phyloP scores from a whole-genome alignment of 345 rosid species.

The Eucalyptus cloeziana region DNA sequence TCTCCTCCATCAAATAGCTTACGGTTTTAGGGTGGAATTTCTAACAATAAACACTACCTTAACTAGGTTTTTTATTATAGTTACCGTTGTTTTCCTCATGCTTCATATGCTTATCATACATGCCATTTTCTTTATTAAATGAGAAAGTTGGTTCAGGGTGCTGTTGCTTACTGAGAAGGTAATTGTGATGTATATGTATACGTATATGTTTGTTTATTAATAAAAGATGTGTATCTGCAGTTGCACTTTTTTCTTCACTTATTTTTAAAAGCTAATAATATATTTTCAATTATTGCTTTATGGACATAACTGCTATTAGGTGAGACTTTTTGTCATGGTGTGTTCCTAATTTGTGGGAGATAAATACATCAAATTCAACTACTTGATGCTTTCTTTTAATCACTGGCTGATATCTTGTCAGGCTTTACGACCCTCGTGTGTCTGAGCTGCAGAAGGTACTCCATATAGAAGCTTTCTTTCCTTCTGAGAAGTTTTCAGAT shows the following conservation, averaged over 20 bases:
- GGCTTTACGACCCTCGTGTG: slow-evolving; percentile 91
- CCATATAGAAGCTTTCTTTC: slow-evolving; percentile 66
- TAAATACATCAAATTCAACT: not conserved
- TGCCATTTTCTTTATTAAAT: not conserved
- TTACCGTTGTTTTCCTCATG: not conserved
- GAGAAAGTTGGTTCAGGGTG: not conserved
- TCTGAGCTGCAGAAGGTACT: slow-evolving; percentile 55
- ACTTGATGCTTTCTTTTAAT: not conserved
- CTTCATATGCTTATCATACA: not conserved
- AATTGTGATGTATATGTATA: not conserved
- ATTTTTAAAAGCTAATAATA: not conserved
- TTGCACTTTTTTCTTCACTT: not conserved
- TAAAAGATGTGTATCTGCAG: not conserved
- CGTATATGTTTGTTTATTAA: not conserved
- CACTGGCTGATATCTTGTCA: slow-evolving; percentile 25
- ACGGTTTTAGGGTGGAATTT: not conserved
- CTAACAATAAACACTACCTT: not conserved
- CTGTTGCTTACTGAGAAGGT: not conserved
- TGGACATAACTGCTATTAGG: not conserved
- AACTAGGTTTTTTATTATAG: not conserved
- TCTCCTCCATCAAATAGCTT: not conserved
- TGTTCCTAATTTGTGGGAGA: not conserved
- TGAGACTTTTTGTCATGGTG: not conserved
- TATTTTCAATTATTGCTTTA: not conserved
- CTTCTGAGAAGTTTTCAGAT: slow-evolving; percentile 60